A percentile compares a stretch with the other conserved stretches of the same genome.
These are phyloP conservation scores for Penicillium lividum DNA, from an alignment of 495 filamentous ascomycete species.

Conservation along the genomic window DNA sequence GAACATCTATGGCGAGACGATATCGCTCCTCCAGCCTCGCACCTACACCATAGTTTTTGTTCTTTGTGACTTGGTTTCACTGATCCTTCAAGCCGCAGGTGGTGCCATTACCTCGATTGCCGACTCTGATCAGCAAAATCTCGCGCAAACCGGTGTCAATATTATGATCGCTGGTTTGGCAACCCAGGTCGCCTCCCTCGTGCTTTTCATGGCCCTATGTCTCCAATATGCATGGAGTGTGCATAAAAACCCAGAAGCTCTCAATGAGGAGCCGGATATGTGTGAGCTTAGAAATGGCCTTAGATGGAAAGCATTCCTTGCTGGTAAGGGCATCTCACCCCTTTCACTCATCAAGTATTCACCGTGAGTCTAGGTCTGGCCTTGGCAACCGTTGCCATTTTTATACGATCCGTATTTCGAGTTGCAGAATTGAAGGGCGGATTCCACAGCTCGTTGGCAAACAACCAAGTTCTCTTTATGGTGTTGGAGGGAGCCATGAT, in stretches of 20 bases:
- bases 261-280: slow-evolving; percentile 12
- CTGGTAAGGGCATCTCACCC: slow-evolving; percentile 7
- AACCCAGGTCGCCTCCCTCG: slow-evolving; percentile 55
- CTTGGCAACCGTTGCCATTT: slow-evolving; percentile 57
- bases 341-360: background rate
- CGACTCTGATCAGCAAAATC: slow-evolving; percentile 21
- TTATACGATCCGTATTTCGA: slow-evolving; percentile 63
- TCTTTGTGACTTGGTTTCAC: slow-evolving; percentile 51
- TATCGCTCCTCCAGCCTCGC: slow-evolving; percentile 51
- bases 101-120: slow-evolving; percentile 54
- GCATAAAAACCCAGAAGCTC: slow-evolving; percentile 15
- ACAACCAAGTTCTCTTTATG: slow-evolving; percentile 64
- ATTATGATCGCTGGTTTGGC: slow-evolving; percentile 58
- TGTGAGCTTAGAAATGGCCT: slow-evolving; percentile 5
- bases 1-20: slow-evolving; percentile 43
- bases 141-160: slow-evolving; percentile 40
- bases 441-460: slow-evolving; percentile 58
- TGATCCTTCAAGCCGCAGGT: slow-evolving; percentile 57
- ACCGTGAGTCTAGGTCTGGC: slow-evolving; percentile 35
- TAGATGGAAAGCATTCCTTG: slow-evolving; percentile 21
- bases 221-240: slow-evolving; percentile 50
- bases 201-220: slow-evolving; percentile 52
- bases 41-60: slow-evolving; percentile 56
- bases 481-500: slow-evolving; percentile 75
- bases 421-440: slow-evolving; percentile 65